phyloP scores from a whole-genome alignment of 768 basidiomycete species.

The Boletus coccyginus region DNA sequence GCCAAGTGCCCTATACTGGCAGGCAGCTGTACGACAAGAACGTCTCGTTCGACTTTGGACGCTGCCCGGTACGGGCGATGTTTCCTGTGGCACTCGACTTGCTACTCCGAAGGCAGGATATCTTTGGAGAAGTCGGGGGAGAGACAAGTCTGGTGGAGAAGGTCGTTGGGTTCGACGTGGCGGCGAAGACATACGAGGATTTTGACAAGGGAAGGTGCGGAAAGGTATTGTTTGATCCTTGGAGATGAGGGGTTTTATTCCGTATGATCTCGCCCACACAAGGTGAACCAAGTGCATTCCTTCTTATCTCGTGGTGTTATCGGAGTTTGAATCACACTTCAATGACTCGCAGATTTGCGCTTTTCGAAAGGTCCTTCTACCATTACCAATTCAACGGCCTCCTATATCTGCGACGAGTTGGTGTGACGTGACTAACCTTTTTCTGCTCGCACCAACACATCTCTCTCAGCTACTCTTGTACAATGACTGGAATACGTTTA shows the following conservation, averaged over 20 bases:
- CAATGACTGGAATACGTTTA: no score
- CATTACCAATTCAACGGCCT: no score
- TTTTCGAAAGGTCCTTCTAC: no score
- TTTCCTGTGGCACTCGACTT: conserved; percentile 70
- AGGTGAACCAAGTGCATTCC: no score
- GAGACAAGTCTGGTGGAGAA: conserved; percentile 63
- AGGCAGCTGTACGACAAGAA: conserved; percentile 70
- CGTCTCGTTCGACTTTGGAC: conserved; percentile 75
- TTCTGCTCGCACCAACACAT: no score
- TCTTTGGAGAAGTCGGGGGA: conserved; percentile 70
- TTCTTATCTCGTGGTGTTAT: no score
- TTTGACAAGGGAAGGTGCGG: conserved; percentile 75
- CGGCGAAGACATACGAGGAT: conserved; percentile 54
- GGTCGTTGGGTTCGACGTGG: conserved; percentile 58
- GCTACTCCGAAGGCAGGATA: conserved; percentile 64
- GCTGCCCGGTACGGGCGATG: conserved; percentile 78
- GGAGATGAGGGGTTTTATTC: conserved; percentile 37
- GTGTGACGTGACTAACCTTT: no score
- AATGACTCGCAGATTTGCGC: no score
- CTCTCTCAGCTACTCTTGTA: no score
- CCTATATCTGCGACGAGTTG: no score
- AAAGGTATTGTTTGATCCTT: conserved; percentile 77
- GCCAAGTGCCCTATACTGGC: conserved; percentile 53
- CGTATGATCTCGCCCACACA: background rate
- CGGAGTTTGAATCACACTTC: no score